Conservation (phyloP, 1,284 basidiomycete genomes). For the Ganoderma sp. region DNA sequence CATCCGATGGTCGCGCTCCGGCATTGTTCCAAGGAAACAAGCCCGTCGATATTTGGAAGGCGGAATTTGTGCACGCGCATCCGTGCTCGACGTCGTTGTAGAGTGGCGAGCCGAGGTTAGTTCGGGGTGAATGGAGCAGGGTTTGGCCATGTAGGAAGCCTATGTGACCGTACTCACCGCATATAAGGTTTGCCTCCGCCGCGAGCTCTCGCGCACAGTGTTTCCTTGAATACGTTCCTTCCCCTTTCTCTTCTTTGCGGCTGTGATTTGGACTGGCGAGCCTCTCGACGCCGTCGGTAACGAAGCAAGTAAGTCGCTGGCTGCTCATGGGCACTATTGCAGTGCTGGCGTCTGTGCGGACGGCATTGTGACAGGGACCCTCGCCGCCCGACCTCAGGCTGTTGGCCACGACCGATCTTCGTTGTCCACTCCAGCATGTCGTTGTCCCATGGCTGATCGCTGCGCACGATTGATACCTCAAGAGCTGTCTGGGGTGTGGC, state of each 20-base stretch:
- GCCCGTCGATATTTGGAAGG: constrained; percentile 4
- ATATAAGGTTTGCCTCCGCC: constrained; percentile 7
- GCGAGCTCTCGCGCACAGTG: neutral
- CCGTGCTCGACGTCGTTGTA: neutral
- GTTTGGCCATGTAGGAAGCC: constrained; percentile 5
- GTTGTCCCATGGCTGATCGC: neutral
- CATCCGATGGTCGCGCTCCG: constrained; percentile 32
- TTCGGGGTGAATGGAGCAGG: constrained; percentile 12
- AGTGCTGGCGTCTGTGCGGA: neutral
- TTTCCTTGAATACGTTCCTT: neutral
- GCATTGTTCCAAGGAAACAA: constrained; percentile 24
- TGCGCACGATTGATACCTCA: constrained; percentile 1
- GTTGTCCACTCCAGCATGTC: neutral
- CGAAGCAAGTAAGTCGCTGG: too few species aligned
- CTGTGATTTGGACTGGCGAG: neutral
- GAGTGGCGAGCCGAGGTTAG: constrained; percentile 16
- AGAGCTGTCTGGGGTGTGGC: neutral
- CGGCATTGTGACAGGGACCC: neutral
- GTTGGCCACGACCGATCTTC: neutral
- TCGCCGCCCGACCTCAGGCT: neutral
- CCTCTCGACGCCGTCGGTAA: neutral
- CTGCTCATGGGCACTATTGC: neutral
- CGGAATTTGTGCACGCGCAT: neutral
- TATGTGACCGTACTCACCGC: neutral
- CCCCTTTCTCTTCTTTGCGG: neutral